phyloP scores from a whole-genome alignment of 169 alveolate species.

The Toxoplasma gondii region DNA sequence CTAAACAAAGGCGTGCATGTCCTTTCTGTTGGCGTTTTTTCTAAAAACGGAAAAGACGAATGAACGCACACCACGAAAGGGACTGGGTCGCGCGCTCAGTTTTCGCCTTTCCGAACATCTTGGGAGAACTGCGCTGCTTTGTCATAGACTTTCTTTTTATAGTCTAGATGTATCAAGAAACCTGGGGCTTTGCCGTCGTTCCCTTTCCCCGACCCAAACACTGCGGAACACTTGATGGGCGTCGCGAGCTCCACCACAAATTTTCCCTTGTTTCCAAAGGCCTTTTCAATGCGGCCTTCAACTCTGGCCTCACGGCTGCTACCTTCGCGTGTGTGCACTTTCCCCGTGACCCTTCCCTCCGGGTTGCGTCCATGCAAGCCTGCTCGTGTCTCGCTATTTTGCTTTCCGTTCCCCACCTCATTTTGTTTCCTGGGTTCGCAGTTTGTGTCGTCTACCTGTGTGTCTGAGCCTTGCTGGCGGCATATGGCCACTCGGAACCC shows the following conservation, averaged over 20 bases:
- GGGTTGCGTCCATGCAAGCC: too few relatives aligned
- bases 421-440: neutral
- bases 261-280: constrained; percentile 29
- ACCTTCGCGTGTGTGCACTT: neutral
- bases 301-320: neutral
- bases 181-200: neutral
- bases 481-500: neutral
- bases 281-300: constrained; percentile 4
- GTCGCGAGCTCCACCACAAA: neutral
- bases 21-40: too few relatives aligned
- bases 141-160: neutral
- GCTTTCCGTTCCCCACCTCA: too few relatives aligned
- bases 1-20: too few relatives aligned
- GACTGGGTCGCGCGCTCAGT: too few relatives aligned
- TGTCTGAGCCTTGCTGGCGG: neutral
- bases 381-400: too few relatives aligned
- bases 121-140: neutral
- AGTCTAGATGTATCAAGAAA: neutral
- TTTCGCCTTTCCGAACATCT: neutral
- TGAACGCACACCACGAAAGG: too few relatives aligned
- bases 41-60: too few relatives aligned
- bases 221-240: neutral
- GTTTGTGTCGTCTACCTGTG: neutral
- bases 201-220: neutral
- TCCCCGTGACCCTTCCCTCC: neutral